phyloP scores from a whole-genome alignment of 768 basidiomycete species.

The Pholiota microspora region DNA sequence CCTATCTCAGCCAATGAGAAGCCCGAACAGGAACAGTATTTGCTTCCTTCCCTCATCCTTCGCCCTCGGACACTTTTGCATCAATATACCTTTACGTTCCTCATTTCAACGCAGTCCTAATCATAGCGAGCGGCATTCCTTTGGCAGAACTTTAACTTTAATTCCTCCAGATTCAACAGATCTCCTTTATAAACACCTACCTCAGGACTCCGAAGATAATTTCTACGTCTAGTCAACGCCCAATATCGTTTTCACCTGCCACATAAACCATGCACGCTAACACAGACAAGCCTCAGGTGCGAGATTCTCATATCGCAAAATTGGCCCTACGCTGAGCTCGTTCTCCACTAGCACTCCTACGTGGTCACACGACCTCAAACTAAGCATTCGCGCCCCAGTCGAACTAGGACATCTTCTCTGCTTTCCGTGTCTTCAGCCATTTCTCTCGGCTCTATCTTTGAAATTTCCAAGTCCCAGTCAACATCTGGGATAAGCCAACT shows the following conservation, averaged over 20 bases:
- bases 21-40: background rate
- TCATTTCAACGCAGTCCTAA: background rate
- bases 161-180: background rate
- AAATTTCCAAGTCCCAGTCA: constrained; percentile 23
- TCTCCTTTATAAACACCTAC: background rate
- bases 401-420: constrained; percentile 25
- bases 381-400: constrained; percentile 7
- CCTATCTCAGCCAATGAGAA: background rate
- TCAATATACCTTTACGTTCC: background rate
- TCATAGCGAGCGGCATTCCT: background rate
- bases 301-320: background rate
- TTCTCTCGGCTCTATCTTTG: constrained; percentile 19
- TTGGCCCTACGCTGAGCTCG: background rate
- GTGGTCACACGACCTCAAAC: background rate
- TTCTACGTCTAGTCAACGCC: background rate
- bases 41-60: background rate
- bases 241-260: background rate
- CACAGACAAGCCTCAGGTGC: background rate
- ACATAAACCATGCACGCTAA: background rate
- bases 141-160: constrained; percentile 1
- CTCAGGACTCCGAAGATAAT: background rate
- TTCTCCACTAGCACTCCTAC: background rate
- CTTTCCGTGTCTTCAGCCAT: constrained; percentile 24
- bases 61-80: background rate
- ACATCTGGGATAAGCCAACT: constrained; percentile 18